Percentiles rank a stretch among this genome's conserved stretches.
Evolutionary conservation across 306 rosid genomes (phyloP).

Genomic region (Castanea crenata): DNA sequence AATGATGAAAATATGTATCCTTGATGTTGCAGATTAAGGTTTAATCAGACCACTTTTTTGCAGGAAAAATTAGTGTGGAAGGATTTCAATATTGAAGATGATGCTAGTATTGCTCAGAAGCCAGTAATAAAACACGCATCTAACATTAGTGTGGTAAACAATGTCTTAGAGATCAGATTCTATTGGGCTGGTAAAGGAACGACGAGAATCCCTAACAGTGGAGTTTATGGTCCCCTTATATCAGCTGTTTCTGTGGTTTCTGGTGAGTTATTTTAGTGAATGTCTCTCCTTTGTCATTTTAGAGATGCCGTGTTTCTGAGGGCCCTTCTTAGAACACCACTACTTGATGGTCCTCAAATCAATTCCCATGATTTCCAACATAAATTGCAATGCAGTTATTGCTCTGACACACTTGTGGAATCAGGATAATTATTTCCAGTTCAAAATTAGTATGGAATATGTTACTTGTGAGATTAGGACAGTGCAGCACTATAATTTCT

Average conservation of each 20-base stretch:
- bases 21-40: conserved; percentile 17
- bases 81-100: conserved; percentile 58
- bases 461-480: neutral
- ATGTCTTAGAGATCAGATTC: conserved; percentile 34
- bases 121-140: neutral
- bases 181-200: conserved; percentile 39
- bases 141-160: neutral
- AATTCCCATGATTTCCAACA: neutral
- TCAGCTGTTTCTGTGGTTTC: neutral
- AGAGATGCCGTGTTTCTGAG: neutral
- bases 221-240: neutral
- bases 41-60: conserved; percentile 15
- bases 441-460: too few relatives aligned
- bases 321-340: neutral
- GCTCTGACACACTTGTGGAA: too few relatives aligned
- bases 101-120: conserved; percentile 9
- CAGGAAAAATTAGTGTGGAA: conserved; percentile 49
- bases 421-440: too few relatives aligned
- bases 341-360: neutral
- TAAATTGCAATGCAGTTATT: neutral
- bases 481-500: neutral
- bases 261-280: neutral
- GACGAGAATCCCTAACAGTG: neutral
- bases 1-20: neutral
- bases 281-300: neutral